Percentiles rank a stretch among this genome's conserved stretches.
Evolutionary conservation across 306 rosid species (phyloP).

Genomic region (Benincasa hispida): DNA sequence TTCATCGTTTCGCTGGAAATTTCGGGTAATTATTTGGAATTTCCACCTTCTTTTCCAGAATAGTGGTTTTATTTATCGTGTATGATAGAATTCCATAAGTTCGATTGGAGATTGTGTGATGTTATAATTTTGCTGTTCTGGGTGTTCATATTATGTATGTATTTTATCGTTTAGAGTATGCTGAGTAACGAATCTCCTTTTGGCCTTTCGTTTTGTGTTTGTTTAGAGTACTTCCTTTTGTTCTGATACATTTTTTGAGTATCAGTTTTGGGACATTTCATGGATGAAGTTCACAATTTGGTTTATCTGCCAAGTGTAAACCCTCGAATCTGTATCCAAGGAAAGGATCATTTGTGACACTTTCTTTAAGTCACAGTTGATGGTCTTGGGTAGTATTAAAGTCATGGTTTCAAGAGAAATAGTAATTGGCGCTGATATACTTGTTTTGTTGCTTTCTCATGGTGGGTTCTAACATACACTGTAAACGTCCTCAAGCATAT

Average conservation of each 20-base stretch:
- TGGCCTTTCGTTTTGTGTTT: not conserved
- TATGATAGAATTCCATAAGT: not conserved
- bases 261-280: not conserved
- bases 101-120: not conserved
- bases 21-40: not conserved
- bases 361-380: not conserved
- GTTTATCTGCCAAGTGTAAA: not conserved
- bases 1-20: not conserved
- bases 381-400: not conserved
- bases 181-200: not conserved
- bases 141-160: not conserved
- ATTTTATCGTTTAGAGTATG: not conserved
- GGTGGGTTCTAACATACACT: not conserved
- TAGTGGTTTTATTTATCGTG: not conserved
- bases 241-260: not conserved
- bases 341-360: not conserved
- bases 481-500: not conserved
- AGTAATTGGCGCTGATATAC: not conserved
- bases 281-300: not conserved
- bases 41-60: not conserved
- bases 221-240: not conserved
- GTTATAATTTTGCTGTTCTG: not conserved
- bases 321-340: not conserved
- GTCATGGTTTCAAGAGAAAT: not conserved
- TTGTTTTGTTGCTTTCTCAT: not conserved